Base-by-base conservation (phyloP, 805 yeast genomes). In the Schwanniomyces sp. region DNA sequence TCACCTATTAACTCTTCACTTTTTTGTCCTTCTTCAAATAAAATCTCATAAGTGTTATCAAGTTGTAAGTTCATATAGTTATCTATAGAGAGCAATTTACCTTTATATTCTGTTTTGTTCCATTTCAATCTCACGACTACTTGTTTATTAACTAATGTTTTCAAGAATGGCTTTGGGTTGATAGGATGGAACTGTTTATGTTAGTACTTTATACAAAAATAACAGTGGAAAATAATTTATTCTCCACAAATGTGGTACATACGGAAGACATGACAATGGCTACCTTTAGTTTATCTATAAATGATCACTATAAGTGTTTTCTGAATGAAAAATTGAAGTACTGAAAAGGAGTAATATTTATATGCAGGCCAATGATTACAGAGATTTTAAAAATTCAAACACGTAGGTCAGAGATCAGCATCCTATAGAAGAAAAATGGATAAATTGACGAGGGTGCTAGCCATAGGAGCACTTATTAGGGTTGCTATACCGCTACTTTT, bases 1-100 rank as follows among this genome's bases (percentile, higher is more conserved):
- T 91, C 96, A 18, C 89, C 91, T 7, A 87, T 75, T 21, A 52
- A 47, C 44, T 64, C 72, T 39, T 62, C 66, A 11, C 48, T 48
- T 21, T 43, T 52, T 6, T 67, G 64, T 42, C 79, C 78, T 25
- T 72, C 66, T 42, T 79, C 76, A 49, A 73, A 71, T 2, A 78
- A 69, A 30, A 74, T 67, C 58, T 80, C 85, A 26, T 54, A 50
- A 2, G 81, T 75, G 30, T 84, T 79, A 30, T 80, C 85, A 36
- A 91, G 67, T 60, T 88, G 91, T 29, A 94, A 53, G 58, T 94
- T 94, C 92, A 94, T 92, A 69, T 94, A 94, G 57, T 88, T 88
- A 63, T 94, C 99, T 21, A 88, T 86, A 1, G 96, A 82, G 4
- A 84, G 67, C 39, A 94, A 75, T 17, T 66, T 78, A 1, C 99